Evolutionary conservation across 148 eudicot genomes (phyloP), one percentile per base, ranked within the genome.

Genomic region (Arctostaphylos glauca): DNA sequence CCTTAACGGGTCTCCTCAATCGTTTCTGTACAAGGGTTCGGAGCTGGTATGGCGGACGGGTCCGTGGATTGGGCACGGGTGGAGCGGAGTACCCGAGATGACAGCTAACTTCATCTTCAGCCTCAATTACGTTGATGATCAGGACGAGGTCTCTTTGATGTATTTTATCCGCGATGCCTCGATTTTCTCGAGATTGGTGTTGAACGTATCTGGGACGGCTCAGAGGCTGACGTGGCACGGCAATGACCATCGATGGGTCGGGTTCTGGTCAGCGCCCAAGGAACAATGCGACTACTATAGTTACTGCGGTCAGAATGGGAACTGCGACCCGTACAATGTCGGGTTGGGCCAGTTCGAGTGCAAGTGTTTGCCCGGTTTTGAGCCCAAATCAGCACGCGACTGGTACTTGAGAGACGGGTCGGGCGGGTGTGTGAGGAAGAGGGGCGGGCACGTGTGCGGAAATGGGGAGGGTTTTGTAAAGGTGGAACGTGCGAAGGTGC

Each of bases 401-500:
- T 89, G 92, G 92, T 60, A 74, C 70, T 67, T 89, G 66, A 86
- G 90, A 76, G 87, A 90, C 53, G 93, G 89, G 31, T 81, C 88
- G 18, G 53, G 80, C 25, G 92, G 93, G 56, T 90, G 93, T 59
- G 80, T 81, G 16, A 81, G 86, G 81, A 85, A 86, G 82, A 84
- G 75, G 6, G 88, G 83, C 59, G 74, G 50, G 50, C 73, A 80
- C 3, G 73, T 82, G 88, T 92, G 94, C 74, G 71, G 49, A 25
- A 84, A 79, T 5, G 89, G 89, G 3, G 93, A 87, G 54, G 93
- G 95, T 53, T 92, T 92, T 76, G 58, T 86, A 23, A 91, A 81
- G 81, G 3, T 89, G 49, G 50, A 80, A 0, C 72, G 67, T 6
- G 90, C 89, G 9, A 89, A 90, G 87, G 3, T 92, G 41, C 95